Percentiles rank a stretch among this genome's conserved stretches.
These are phyloP conservation scores for Venturia nashicola DNA, from an alignment of 2,329 filamentous ascomycete genomes.

Conservation along the genomic window DNA sequence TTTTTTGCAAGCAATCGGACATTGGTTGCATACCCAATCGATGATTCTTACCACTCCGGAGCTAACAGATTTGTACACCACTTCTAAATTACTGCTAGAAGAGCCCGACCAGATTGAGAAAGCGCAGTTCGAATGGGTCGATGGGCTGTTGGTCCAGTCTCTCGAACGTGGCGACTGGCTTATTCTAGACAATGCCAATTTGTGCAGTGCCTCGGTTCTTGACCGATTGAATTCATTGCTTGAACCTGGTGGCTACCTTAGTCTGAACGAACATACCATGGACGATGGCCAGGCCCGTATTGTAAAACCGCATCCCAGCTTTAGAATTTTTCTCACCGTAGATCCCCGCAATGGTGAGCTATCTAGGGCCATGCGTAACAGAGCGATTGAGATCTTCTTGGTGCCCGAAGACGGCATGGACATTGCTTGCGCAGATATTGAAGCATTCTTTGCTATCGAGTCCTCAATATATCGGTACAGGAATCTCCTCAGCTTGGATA, in stretches of 20 bases:
- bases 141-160: conserved; percentile 82
- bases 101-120: conserved; percentile 29
- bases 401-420: conserved; percentile 11
- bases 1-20: neutral
- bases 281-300: conserved; percentile 69
- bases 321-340: conserved; percentile 87
- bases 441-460: conserved; percentile 21
- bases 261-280: conserved; percentile 86
- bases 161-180: conserved; percentile 82
- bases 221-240: conserved; percentile 90
- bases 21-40: neutral
- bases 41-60: neutral
- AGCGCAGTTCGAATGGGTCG: conserved; percentile 89
- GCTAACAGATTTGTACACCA: neutral
- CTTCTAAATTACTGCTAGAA: neutral
- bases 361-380: conserved; percentile 91
- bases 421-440: neutral
- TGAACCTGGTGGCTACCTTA: conserved; percentile 76
- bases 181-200: conserved; percentile 90
- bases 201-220: conserved; percentile 89
- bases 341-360: conserved; percentile 87
- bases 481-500: conserved; percentile 14
- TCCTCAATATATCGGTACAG: conserved; percentile 27
- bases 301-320: conserved; percentile 71
- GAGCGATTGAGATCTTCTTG: conserved; percentile 81